Percentiles rank a stretch among this genome's conserved stretches.
Evolutionary conservation across 2,329 filamentous ascomycete species (phyloP).

Genomic region (Bipolaris gigantea): DNA sequence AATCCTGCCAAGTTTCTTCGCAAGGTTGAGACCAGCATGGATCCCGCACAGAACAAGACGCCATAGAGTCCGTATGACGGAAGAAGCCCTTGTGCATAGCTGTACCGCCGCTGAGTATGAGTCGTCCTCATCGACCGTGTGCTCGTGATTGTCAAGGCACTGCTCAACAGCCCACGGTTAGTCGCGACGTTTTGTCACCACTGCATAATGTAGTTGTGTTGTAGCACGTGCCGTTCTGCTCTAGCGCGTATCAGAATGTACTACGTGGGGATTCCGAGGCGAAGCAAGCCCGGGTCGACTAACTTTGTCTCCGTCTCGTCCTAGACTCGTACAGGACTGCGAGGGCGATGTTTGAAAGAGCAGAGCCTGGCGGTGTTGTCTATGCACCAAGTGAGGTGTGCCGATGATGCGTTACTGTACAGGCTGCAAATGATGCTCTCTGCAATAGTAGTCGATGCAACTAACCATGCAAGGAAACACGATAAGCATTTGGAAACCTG

Average conservation of each 20-base stretch:
- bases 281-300: background rate
- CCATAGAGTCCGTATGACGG: background rate
- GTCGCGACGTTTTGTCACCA: background rate
- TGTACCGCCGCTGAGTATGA: too few relatives aligned
- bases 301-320: background rate
- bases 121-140: too few relatives aligned
- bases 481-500: background rate
- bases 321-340: background rate
- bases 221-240: background rate
- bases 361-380: background rate
- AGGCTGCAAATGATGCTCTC: background rate
- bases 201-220: background rate
- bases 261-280: background rate
- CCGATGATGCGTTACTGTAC: background rate
- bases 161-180: background rate
- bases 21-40: conserved; percentile 43
- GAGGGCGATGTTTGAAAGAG: background rate
- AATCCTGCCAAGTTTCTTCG: conserved; percentile 68
- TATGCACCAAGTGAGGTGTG: background rate
- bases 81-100: background rate
- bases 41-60: conserved; percentile 24
- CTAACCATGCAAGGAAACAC: background rate
- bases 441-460: background rate
- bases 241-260: conserved; percentile 2
- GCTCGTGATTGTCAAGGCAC: background rate